Percentiles rank a stretch among this genome's conserved stretches.
These are phyloP conservation scores for Candida maris DNA, from an alignment of 805 yeast species.

Conservation along the genomic window DNA sequence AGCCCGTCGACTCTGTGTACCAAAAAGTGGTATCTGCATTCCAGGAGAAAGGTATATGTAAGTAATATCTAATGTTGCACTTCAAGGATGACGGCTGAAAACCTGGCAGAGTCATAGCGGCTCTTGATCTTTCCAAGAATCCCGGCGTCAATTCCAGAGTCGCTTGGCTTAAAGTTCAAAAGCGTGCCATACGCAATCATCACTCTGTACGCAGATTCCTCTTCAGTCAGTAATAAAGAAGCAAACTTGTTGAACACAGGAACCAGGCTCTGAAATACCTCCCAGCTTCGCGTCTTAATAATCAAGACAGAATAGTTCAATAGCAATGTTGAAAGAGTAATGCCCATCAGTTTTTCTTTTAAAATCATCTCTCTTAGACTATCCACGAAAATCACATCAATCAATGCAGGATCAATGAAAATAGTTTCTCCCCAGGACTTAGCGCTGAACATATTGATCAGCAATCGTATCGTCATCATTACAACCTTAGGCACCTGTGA, in stretches of 20 bases:
- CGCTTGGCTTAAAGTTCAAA: conserved; percentile 21
- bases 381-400: conserved; percentile 34
- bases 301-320: conserved; percentile 45
- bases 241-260: conserved; percentile 17
- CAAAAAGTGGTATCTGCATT: conserved; percentile 64
- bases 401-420: conserved; percentile 39
- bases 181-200: conserved; percentile 62
- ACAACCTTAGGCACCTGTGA: conserved; percentile 32
- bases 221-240: conserved; percentile 29
- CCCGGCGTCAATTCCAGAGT: conserved; percentile 6
- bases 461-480: conserved; percentile 54
- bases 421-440: conserved; percentile 44
- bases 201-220: conserved; percentile 69
- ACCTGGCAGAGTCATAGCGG: conserved; percentile 15
- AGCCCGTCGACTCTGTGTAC: conserved; percentile 77
- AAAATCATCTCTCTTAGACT: conserved; percentile 18
- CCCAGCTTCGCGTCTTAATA: conserved; percentile 27
- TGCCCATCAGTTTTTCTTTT: conserved; percentile 29
- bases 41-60: conserved; percentile 36
- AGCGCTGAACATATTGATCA: conserved; percentile 52
- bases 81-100: conserved; percentile 20
- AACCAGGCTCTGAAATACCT: conserved; percentile 28
- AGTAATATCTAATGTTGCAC: conserved; percentile 11
- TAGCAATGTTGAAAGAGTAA: conserved; percentile 46
- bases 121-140: conserved; percentile 9